Percentiles rank a stretch among this genome's conserved stretches.
These are phyloP conservation scores for Fragilariopsis cylindrus DNA, from an alignment of 108 stramenopile species.

Conservation along the genomic window DNA sequence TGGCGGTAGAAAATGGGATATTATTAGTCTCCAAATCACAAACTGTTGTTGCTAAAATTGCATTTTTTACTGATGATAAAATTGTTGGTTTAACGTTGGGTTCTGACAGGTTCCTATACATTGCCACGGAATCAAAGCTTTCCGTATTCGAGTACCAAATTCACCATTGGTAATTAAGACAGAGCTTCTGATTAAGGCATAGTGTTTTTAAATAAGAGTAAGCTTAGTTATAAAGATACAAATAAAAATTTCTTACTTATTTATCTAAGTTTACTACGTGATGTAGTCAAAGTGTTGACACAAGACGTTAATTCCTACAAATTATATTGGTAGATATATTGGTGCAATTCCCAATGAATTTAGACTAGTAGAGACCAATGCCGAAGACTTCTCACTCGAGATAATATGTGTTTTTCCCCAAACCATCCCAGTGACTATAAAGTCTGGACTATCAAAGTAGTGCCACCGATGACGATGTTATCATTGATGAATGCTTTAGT, in stretches of 20 bases:
- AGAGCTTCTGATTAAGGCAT: slow-evolving; percentile 10
- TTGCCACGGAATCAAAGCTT: slow-evolving; percentile 44
- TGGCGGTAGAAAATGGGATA: slow-evolving; percentile 38
- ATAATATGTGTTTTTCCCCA: no score
- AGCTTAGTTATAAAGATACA: no score
- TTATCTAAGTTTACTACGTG: no score
- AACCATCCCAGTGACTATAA: slow-evolving; percentile 15
- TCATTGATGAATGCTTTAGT: slow-evolving; percentile 60
- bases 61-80: not conserved
- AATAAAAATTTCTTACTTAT: no score
- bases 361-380: no score
- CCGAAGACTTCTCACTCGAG: no score
- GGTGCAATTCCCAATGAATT: no score
- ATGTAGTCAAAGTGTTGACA: no score
- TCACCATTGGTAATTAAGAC: not conserved
- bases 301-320: no score
- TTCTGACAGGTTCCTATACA: slow-evolving; percentile 68
- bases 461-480: slow-evolving; percentile 54
- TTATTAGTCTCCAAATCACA: slow-evolving; percentile 25
- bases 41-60: not conserved
- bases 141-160: slow-evolving; percentile 42
- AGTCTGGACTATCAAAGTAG: slow-evolving; percentile 25
- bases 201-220: not conserved
- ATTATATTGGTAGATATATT: no score
- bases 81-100: slow-evolving; percentile 52